Evolutionary conservation across 139 green algal genomes (phyloP).

Genomic region (Coccomyxa sp.): DNA sequence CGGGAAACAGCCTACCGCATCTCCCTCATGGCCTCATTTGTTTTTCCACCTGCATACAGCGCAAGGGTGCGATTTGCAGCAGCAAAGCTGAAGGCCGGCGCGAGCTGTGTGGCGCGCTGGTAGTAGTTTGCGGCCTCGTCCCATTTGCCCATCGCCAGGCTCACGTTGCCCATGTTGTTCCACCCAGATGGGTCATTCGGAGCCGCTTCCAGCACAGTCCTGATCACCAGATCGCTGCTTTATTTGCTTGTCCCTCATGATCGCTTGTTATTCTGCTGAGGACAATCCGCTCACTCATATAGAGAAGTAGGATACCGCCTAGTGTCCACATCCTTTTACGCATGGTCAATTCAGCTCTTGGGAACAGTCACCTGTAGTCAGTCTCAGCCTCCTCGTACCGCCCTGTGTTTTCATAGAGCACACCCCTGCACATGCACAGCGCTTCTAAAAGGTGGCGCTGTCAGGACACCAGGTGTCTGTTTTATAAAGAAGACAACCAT

Average conservation of each 20-base stretch:
- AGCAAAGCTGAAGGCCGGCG: slow-evolving; percentile 79
- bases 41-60: slow-evolving; percentile 63
- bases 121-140: slow-evolving; percentile 62
- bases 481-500: background rate
- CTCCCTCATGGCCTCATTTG: slow-evolving; percentile 48
- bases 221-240: background rate
- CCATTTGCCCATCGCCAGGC: slow-evolving; percentile 28
- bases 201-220: slow-evolving; percentile 37
- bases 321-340: background rate
- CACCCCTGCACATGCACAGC: slow-evolving; percentile 44
- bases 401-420: slow-evolving; percentile 63
- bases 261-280: background rate
- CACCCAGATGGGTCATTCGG: slow-evolving; percentile 70
- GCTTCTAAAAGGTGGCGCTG: background rate
- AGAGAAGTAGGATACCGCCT: background rate
- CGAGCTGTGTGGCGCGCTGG: slow-evolving; percentile 44
- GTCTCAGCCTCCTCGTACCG: slow-evolving; percentile 66
- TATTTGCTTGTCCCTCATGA: background rate
- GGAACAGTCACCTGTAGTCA: slow-evolving; percentile 69
- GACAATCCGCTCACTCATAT: background rate
- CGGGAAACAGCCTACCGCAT: slow-evolving; percentile 43
- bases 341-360: background rate
- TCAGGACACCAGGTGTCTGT: background rate
- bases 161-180: slow-evolving; percentile 78
- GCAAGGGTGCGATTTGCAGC: slow-evolving; percentile 70